Percentiles rank a stretch among this genome's conserved stretches.
phyloP scores from a whole-genome alignment of 2,329 filamentous ascomycete species.

The Colletotrichum sp. region DNA sequence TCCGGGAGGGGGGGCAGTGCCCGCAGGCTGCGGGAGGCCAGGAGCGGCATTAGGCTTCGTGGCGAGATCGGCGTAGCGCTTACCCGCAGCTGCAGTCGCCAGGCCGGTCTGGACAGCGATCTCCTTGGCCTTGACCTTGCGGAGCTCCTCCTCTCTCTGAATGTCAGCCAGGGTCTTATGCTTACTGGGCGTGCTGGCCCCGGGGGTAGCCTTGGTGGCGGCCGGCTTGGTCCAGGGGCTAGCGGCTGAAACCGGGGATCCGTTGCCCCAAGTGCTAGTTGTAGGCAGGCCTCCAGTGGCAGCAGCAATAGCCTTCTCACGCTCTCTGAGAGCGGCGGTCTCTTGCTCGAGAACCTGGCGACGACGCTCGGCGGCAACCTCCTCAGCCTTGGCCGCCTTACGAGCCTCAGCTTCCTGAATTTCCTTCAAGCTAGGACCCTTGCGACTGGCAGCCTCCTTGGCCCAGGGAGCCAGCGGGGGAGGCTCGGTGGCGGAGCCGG shows the following conservation, averaged over 20 bases:
- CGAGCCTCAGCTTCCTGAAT: constrained; percentile 96
- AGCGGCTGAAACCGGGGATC: constrained; percentile 69
- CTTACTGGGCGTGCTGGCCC: constrained; percentile 34
- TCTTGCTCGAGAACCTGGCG: constrained; percentile 84
- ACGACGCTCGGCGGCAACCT: constrained; percentile 77
- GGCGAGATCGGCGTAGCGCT: constrained; percentile 94
- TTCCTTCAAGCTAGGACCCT: constrained; percentile 91
- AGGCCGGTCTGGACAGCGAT: constrained; percentile 50
- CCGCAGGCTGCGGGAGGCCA: constrained; percentile 43
- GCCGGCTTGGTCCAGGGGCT: constrained; percentile 73
- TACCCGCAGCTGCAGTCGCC: constrained; percentile 62
- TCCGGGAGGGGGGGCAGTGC: constrained; percentile 43
- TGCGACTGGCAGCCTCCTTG: constrained; percentile 79
- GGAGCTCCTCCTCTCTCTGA: constrained; percentile 91
- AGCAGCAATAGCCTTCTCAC: constrained; percentile 61
- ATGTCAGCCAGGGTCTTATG: constrained; percentile 97
- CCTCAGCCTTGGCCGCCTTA: constrained; percentile 89
- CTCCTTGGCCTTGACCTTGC: constrained; percentile 77
- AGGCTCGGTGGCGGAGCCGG: constrained; percentile 47
- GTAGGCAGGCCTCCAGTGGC: constrained; percentile 79
- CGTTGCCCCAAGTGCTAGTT: constrained; percentile 86
- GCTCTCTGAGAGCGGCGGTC: constrained; percentile 61
- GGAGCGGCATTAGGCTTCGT: constrained; percentile 53
- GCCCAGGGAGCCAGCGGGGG: constrained; percentile 94
- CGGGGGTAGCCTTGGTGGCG: constrained; percentile 44